Conservation (phyloP, 148 eudicot species). For the Fagopyrum homotropicum region DNA sequence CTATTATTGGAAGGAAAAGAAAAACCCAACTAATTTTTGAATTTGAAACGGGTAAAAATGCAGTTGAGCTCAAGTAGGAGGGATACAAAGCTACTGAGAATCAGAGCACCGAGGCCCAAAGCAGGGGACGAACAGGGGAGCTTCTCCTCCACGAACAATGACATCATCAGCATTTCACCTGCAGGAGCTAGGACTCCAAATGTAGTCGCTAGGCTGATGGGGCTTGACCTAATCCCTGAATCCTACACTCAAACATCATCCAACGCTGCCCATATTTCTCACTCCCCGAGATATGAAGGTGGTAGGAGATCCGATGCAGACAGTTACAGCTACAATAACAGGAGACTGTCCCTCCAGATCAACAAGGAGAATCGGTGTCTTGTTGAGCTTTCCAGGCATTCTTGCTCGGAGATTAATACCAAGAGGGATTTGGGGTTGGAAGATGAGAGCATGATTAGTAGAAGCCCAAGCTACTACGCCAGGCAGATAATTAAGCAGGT, state of each 20-base stretch:
- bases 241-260: background rate
- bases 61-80: constrained; percentile 31
- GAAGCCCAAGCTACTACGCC: constrained; percentile 48
- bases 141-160: constrained; percentile 23
- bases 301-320: background rate
- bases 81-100: constrained; percentile 23
- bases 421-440: constrained; percentile 20
- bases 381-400: constrained; percentile 34
- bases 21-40: background rate
- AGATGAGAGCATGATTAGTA: constrained; percentile 22
- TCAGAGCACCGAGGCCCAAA: constrained; percentile 26
- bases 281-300: constrained; percentile 17
- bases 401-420: constrained; percentile 34
- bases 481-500: constrained; percentile 66
- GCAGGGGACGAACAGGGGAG: constrained; percentile 24
- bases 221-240: constrained; percentile 60
- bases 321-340: background rate
- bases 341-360: constrained; percentile 51
- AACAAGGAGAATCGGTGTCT: constrained; percentile 46
- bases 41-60: background rate
- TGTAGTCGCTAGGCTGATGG: constrained; percentile 65
- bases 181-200: constrained; percentile 48
- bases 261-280: background rate
- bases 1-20: background rate
- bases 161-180: constrained; percentile 15